phyloP scores from a whole-genome alignment of 2,329 filamentous ascomycete species.

The Cryphonectria nitschkei region DNA sequence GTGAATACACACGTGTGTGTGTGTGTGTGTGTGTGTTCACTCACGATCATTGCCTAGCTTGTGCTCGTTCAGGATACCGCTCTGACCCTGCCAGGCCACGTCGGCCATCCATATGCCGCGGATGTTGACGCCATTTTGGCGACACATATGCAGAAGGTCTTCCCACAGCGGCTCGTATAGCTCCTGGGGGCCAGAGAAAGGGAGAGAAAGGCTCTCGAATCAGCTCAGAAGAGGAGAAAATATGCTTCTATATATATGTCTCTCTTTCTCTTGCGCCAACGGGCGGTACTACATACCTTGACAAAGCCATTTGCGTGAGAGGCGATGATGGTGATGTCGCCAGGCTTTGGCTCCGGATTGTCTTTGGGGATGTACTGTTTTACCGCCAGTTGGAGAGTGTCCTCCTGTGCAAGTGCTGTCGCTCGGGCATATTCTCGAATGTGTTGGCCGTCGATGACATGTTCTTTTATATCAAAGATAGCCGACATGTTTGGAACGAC shows the following conservation, averaged over 20 bases:
- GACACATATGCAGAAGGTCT: slow-evolving; percentile 67
- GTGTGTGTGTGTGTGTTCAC: slow-evolving; percentile 34
- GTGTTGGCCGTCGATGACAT: slow-evolving; percentile 74
- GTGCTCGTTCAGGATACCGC: slow-evolving; percentile 75
- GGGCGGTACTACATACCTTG: slow-evolving; percentile 61
- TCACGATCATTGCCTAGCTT: slow-evolving; percentile 82
- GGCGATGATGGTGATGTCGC: slow-evolving; percentile 83
- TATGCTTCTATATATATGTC: too few species aligned
- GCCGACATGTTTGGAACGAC: slow-evolving; percentile 37
- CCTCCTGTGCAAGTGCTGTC: slow-evolving; percentile 73
- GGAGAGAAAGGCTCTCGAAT: slow-evolving; percentile 19
- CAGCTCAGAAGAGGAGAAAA: not conserved
- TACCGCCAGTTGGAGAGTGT: slow-evolving; percentile 72
- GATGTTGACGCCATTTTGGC: slow-evolving; percentile 67
- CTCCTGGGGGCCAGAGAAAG: slow-evolving; percentile 60
- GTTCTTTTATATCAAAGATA: slow-evolving; percentile 70
- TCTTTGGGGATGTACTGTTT: slow-evolving; percentile 86
- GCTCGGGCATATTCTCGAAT: slow-evolving; percentile 81
- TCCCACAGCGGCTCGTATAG: slow-evolving; percentile 93
- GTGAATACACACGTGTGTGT: not conserved
- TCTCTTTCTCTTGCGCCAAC: not conserved
- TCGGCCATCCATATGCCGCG: slow-evolving; percentile 89
- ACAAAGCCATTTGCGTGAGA: slow-evolving; percentile 92
- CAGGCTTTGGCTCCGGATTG: slow-evolving; percentile 68
- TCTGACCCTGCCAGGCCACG: slow-evolving; percentile 81